A percentile compares a stretch with the other conserved stretches of the same genome.
phyloP scores from a whole-genome alignment of 2,329 filamentous ascomycete genomes.

The Diaporthe longicolla region DNA sequence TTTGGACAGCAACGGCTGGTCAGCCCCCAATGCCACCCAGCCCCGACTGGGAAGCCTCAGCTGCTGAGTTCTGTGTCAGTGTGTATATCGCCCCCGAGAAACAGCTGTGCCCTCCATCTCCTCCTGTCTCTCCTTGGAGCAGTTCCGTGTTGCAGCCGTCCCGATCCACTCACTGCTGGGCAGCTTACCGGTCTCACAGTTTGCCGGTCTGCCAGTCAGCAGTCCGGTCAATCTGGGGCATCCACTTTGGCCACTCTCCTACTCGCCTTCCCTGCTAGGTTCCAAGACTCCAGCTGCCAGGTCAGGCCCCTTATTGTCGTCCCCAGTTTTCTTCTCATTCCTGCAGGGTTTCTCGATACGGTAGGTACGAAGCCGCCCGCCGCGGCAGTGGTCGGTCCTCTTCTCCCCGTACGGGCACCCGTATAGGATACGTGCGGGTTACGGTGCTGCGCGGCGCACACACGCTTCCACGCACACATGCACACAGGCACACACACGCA shows the following conservation, averaged over 20 bases:
- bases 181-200: background rate
- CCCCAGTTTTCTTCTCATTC: constrained; percentile 23
- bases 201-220: background rate
- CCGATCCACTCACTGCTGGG: background rate
- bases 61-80: background rate
- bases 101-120: background rate
- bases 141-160: background rate
- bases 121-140: background rate
- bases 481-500: background rate
- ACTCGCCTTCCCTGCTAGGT: constrained; percentile 16
- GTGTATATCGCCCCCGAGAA: background rate
- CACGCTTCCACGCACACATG: background rate
- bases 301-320: constrained; percentile 26
- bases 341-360: constrained; percentile 30
- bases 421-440: constrained; percentile 24
- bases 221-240: background rate
- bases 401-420: background rate
- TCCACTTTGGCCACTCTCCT: constrained; percentile 8
- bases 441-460: background rate
- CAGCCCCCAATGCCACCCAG: constrained; percentile 1
- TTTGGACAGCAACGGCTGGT: background rate
- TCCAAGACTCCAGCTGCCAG: constrained; percentile 24
- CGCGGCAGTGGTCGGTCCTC: constrained; percentile 10
- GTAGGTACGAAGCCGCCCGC: constrained; percentile 26
- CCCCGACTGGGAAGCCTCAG: background rate